These are phyloP conservation scores for Boletellus emodensis DNA, from an alignment of 768 basidiomycete genomes.

Conservation along the genomic window DNA sequence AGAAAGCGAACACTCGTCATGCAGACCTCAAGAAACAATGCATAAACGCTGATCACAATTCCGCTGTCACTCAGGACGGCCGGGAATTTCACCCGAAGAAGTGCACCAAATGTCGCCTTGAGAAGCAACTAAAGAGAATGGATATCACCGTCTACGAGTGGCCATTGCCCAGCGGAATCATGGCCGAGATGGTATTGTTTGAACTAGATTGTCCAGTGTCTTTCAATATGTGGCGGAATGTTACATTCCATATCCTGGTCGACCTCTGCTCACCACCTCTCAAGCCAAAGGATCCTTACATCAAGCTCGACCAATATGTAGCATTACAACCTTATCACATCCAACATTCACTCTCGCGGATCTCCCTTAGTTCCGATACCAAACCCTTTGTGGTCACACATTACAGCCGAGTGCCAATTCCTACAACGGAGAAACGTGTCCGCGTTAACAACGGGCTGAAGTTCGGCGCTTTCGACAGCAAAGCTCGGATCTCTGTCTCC, in stretches of 20 bases:
- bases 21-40: conserved; percentile 6
- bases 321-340: conserved; percentile 12
- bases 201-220: conserved; percentile 38
- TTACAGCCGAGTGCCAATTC: conserved; percentile 13
- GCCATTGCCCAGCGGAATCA: conserved; percentile 36
- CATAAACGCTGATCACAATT: not conserved
- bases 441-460: conserved; percentile 34
- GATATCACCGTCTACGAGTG: conserved; percentile 40
- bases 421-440: conserved; percentile 11
- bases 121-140: conserved; percentile 19
- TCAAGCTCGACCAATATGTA: conserved; percentile 10
- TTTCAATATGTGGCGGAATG: conserved; percentile 43
- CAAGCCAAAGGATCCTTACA: conserved; percentile 7
- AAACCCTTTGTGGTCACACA: conserved; percentile 20
- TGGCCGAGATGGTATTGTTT: conserved; percentile 36
- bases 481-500: conserved; percentile 11
- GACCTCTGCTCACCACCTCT: conserved; percentile 29
- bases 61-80: conserved; percentile 2
- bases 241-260: conserved; percentile 37
- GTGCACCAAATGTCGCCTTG: conserved; percentile 31
- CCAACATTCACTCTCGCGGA: conserved; percentile 15
- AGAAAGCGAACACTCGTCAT: conserved; percentile 20
- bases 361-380: conserved; percentile 23
- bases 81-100: not conserved
- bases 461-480: conserved; percentile 30